phyloP scores from a whole-genome alignment of 331 rosid species.

The Ulmus americana region DNA sequence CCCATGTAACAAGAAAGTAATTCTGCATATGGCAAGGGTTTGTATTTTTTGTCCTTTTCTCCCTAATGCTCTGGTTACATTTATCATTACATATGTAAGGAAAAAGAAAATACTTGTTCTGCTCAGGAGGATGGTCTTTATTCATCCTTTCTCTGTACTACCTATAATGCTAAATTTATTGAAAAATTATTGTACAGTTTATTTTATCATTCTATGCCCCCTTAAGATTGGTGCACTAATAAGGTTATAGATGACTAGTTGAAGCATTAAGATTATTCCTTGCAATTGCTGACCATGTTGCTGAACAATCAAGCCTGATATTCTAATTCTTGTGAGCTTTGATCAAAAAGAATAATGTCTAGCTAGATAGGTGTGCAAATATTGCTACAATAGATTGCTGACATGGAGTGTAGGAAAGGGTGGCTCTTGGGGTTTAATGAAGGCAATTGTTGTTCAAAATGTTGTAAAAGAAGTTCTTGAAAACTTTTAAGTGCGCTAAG shows the following conservation, averaged over 20 bases:
- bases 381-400: not conserved
- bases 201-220: too few species aligned
- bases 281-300: not conserved
- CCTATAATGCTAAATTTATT: too few species aligned
- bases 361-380: not conserved
- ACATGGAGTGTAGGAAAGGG: too few species aligned
- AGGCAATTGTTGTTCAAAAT: too few species aligned
- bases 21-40: constrained; percentile 48
- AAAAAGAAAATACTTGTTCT: too few species aligned
- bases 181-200: not conserved
- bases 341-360: not conserved
- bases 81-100: too few species aligned
- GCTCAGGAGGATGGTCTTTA: too few species aligned
- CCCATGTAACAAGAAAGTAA: constrained; percentile 45
- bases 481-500: too few species aligned
- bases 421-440: too few species aligned
- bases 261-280: not conserved
- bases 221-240: too few species aligned
- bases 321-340: not conserved
- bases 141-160: not conserved
- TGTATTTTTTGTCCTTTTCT: constrained; percentile 1
- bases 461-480: too few species aligned
- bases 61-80: not conserved
- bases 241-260: too few species aligned
- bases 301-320: not conserved